A percentile compares a stretch with the other conserved stretches of the same genome.
These are phyloP conservation scores for Triangularia setosa DNA, from an alignment of 2,329 filamentous ascomycete genomes.

Conservation along the genomic window DNA sequence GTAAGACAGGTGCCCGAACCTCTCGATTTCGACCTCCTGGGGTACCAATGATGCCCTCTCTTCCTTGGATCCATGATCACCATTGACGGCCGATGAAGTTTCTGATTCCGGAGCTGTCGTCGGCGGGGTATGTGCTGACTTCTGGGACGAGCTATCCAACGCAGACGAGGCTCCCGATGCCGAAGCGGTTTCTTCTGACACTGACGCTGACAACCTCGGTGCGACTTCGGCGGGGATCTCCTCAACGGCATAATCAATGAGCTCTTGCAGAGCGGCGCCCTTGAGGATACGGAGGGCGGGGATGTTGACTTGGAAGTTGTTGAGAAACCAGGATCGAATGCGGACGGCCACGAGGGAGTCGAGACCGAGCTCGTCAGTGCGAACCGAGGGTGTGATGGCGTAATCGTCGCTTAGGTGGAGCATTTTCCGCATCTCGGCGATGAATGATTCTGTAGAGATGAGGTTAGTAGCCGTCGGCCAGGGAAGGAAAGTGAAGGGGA, in stretches of 20 bases:
- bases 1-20: constrained; percentile 33
- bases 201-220: not conserved
- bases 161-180: not conserved
- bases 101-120: not conserved
- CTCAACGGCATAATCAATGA: constrained; percentile 27
- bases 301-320: constrained; percentile 31
- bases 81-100: constrained; percentile 21
- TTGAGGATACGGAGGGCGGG: constrained; percentile 33
- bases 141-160: no score
- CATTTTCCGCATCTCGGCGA: not conserved
- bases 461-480: no score
- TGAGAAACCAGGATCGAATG: constrained; percentile 36
- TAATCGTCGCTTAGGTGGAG: constrained; percentile 12
- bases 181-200: not conserved
- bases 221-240: constrained; percentile 14
- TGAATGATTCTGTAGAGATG: constrained; percentile 8
- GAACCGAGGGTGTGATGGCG: not conserved
- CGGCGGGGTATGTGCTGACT: not conserved
- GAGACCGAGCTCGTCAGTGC: constrained; percentile 20
- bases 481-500: no score
- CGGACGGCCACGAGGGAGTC: constrained; percentile 35
- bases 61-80: not conserved
- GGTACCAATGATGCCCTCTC: not conserved
- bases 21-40: not conserved
- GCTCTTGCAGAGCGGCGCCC: not conserved